Base-by-base conservation (phyloP, 495 filamentous ascomycete genomes). In the Penicillium atrosanguineum region DNA sequence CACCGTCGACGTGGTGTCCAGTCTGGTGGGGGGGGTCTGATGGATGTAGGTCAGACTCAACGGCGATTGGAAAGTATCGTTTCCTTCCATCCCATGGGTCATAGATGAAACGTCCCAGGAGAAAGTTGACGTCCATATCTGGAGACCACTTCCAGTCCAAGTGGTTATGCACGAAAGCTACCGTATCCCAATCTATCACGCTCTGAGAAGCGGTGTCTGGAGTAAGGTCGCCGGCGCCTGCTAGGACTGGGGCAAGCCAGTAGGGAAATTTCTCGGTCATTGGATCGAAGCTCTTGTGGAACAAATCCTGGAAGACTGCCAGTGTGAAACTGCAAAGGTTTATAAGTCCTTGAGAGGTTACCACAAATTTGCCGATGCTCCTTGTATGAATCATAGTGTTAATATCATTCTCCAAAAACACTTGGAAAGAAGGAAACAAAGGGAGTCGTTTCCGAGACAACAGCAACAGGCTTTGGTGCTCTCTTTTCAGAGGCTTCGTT, bases 251-350 rank as follows among this genome's bases (percentile, higher is more conserved):
- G 6, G 82, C 87, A 38, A 97, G 67, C 79, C 92, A 97, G 68
- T 96, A 98, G 0, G 90, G 84, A 63, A 95, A 86, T 15, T 84
- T 81, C 8, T 79, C 72, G 0, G 73, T 46, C 26, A 86, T 76
- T 0, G 76, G 60, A 36, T 87, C 85, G 61, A 89, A 98, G 5
- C 72, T 76, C 67, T 98, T 98, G 56, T 89, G 90, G 68, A 96
- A 98, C 0, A 97, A 70, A 62, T 97, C 90, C n/a, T 81, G 73
- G 61, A 92, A 96, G 4, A 95, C 66, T 8, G 79, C 78, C 31
- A 92, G 71, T 0, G 89, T 95, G 59, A 95, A 93, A 1, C 63
- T 62, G 18, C 80, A 86, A 36, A 97, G 56, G 9, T 68, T 60
- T 6, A 78, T 62, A 6, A 89, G 49, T 2, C 75, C 67, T 2